Base-by-base conservation (phyloP, 2,329 filamentous ascomycete genomes). In the Alternaria arbusti region DNA sequence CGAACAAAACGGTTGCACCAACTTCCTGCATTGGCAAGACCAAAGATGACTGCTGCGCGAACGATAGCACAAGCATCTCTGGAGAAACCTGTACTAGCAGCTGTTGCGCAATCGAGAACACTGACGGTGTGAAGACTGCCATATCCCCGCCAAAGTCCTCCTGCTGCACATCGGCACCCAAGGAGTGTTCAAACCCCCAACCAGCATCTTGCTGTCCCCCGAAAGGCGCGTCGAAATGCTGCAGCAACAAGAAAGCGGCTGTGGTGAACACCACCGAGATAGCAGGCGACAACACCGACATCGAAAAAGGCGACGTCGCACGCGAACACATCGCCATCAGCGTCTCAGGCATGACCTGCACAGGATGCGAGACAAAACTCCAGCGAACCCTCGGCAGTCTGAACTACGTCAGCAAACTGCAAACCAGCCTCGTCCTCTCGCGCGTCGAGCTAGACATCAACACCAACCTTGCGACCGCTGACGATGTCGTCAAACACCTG, bases 311-410 rank as follows among this genome's bases (percentile, higher is more conserved):
- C 4, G n/a, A 46, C 45, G 49, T 67, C 8, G 62, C 60, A 5
- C 75, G 66, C 4, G 86, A 91, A 59, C 87, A 88, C 72, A 80
- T 91, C 3, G 77, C 88, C 25, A 80, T 92, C n/a, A 86, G 81
- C 59, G 83, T 92, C 20, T 84, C 85, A 3, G 90, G 91, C 4
- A 91, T 93, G 90, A 92, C 89, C 0, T 94, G 91, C 68, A 89
- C 88, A 0, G 90, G 90, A 0, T 93, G 91, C 74, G 90, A 91
- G 73, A 90, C 85, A 1, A 91, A 91, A 72, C 82, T 93, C 0
- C 57, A 46, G 72, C 81, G 25, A 79, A 87, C 86, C 0, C 82
- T 93, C 0, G 79, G 73, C 3, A 79, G 78, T 8, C 76, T 90
- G 1, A 60, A 78, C 0, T 81, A 80, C 0, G 78, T 92, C 59